Evolutionary conservation across 163 green algal species (phyloP).

Genomic region (Scenedesmus sp.): DNA sequence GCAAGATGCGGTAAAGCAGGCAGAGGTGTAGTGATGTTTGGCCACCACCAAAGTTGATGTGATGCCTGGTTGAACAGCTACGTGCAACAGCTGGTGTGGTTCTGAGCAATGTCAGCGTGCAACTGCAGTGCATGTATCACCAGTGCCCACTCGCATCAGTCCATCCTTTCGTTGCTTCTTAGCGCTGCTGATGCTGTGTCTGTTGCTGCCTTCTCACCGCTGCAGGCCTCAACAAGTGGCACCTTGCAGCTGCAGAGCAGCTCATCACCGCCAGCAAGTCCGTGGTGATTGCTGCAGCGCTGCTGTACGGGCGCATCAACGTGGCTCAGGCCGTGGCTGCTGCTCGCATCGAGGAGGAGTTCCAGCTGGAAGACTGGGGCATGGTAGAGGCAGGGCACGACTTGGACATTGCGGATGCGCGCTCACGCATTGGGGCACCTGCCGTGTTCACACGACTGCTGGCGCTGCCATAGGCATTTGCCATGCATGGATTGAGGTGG

Average conservation of each 20-base stretch:
- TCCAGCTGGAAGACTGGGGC: slow-evolving; percentile 93
- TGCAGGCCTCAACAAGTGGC: slow-evolving; percentile 80
- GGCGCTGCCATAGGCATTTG: background rate
- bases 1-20: no score
- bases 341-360: slow-evolving; percentile 89
- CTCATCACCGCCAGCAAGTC: slow-evolving; percentile 80
- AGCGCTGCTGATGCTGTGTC: background rate
- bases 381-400: slow-evolving; percentile 97
- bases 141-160: no score
- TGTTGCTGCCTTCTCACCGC: background rate
- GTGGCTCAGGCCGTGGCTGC: slow-evolving; percentile 73
- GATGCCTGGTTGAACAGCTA: no score
- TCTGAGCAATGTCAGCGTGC: no score
- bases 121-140: no score
- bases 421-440: slow-evolving; percentile 82
- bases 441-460: slow-evolving; percentile 67
- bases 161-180: background rate
- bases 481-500: background rate
- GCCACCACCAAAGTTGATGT: no score
- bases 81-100: no score
- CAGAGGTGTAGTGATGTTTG: no score
- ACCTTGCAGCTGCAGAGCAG: slow-evolving; percentile 79
- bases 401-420: slow-evolving; percentile 90
- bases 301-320: slow-evolving; percentile 73
- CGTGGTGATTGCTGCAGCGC: slow-evolving; percentile 80